Percentiles rank a stretch among this genome's conserved stretches.
phyloP scores from a whole-genome alignment of 2,329 filamentous ascomycete species.

The Dactylellina drechsleri region DNA sequence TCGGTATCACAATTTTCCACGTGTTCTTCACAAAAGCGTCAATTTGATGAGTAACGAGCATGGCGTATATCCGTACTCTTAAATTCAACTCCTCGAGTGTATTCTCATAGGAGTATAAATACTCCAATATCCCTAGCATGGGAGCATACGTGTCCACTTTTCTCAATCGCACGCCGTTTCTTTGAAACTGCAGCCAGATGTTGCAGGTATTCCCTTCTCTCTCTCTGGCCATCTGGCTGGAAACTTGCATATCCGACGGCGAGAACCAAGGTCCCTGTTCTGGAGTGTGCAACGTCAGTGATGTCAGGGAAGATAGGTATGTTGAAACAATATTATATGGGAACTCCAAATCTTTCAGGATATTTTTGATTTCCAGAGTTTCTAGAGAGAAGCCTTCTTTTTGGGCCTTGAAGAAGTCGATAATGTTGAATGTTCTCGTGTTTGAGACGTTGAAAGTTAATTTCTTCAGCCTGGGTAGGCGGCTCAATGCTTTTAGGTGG shows the following conservation, averaged over 20 bases:
- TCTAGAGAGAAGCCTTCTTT: neutral
- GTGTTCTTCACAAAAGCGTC: neutral
- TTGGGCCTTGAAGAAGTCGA: neutral
- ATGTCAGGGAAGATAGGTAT: neutral
- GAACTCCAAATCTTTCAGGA: neutral
- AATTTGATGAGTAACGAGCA: neutral
- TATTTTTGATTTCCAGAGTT: neutral
- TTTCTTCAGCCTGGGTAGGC: neutral
- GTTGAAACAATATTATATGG: neutral
- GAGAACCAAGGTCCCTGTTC: too few relatives aligned
- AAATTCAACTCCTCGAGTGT: neutral
- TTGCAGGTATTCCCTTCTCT: neutral
- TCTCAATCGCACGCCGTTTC: neutral
- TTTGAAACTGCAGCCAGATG: neutral
- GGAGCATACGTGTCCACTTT: neutral
- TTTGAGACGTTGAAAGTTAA: neutral
- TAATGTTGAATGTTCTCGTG: neutral
- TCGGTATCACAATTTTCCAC: neutral
- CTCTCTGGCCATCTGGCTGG: too few relatives aligned
- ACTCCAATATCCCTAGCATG: neutral
- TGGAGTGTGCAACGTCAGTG: too few relatives aligned
- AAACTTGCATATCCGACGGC: too few relatives aligned
- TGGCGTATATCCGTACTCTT: neutral
- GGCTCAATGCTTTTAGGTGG: neutral
- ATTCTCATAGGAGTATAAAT: neutral